These are phyloP conservation scores for Capronia americana DNA, from an alignment of 2,329 filamentous ascomycete species.

Conservation along the genomic window DNA sequence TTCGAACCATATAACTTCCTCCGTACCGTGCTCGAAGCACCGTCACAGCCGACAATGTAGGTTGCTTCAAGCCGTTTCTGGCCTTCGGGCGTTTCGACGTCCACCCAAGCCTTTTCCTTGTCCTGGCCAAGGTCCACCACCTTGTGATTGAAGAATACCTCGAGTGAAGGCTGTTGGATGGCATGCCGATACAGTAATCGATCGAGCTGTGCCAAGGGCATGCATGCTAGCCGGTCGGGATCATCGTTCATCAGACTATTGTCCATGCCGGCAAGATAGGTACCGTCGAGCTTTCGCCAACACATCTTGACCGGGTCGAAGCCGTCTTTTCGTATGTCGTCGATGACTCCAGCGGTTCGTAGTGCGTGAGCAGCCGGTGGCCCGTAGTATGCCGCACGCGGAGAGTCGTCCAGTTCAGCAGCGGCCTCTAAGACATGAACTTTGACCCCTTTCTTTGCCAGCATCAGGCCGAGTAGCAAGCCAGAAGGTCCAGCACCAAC, in stretches of 20 bases:
- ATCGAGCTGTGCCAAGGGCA: constrained; percentile 54
- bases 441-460: constrained; percentile 44
- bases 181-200: constrained; percentile 51
- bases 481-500: constrained; percentile 47
- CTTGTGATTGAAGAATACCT: constrained; percentile 55
- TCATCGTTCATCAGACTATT: constrained; percentile 34
- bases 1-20: constrained; percentile 38
- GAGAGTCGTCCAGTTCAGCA: constrained; percentile 62
- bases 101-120: constrained; percentile 34
- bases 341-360: constrained; percentile 63
- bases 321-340: constrained; percentile 55
- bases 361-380: constrained; percentile 65
- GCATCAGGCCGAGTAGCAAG: constrained; percentile 43
- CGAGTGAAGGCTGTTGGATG: constrained; percentile 44
- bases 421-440: constrained; percentile 60
- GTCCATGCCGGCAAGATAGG: constrained; percentile 43
- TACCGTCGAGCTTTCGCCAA: constrained; percentile 53
- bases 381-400: constrained; percentile 69
- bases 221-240: constrained; percentile 50
- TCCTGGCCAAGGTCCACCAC: constrained; percentile 37
- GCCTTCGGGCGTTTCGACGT: constrained; percentile 34
- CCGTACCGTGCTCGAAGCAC: constrained; percentile 31
- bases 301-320: constrained; percentile 52
- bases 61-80: constrained; percentile 44
- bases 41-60: constrained; percentile 55